Conservation (phyloP, 768 basidiomycete species). For the Russula compacta region DNA sequence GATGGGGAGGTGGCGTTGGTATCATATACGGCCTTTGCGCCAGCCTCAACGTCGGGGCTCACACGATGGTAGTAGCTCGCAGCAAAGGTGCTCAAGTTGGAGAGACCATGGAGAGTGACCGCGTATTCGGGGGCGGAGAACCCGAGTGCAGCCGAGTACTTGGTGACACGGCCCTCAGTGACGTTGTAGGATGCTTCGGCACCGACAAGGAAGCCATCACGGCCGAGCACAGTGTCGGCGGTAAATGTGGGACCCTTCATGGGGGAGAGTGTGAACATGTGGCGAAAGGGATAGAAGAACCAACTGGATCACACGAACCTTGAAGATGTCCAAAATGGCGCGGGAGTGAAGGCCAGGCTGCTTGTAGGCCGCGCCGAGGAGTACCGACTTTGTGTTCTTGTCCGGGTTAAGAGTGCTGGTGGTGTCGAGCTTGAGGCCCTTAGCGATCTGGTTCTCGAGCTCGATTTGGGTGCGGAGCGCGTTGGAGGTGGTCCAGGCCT, state of each 20-base stretch:
- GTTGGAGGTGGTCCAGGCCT: constrained; percentile 95
- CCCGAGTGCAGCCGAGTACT: constrained; percentile 86
- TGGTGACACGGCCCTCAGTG: constrained; percentile 83
- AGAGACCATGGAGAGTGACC: constrained; percentile 87
- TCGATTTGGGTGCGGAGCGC: constrained; percentile 85
- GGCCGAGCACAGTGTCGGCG: constrained; percentile 89
- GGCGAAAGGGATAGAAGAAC: not conserved
- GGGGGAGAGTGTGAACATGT: not conserved
- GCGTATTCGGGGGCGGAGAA: constrained; percentile 96
- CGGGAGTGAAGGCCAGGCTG: constrained; percentile 93
- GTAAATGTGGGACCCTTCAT: constrained; percentile 91
- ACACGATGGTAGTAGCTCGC: constrained; percentile 99
- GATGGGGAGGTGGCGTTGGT: constrained; percentile 79
- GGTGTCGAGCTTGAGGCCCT: constrained; percentile 95
- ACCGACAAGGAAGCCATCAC: constrained; percentile 96
- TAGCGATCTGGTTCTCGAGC: constrained; percentile 94
- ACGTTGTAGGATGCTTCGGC: constrained; percentile 96
- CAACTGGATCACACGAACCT: constrained; percentile 40
- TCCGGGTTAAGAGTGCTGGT: constrained; percentile 76
- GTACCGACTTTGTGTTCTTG: constrained; percentile 76
- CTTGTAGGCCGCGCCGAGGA: constrained; percentile 85
- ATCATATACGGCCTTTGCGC: constrained; percentile 95
- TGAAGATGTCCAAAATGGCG: constrained; percentile 86
- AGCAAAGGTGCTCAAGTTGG: constrained; percentile 88
- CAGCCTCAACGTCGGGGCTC: constrained; percentile 83